These are phyloP conservation scores for Nannizzia gypsea DNA, from an alignment of 2,329 filamentous ascomycete genomes.

Conservation along the genomic window DNA sequence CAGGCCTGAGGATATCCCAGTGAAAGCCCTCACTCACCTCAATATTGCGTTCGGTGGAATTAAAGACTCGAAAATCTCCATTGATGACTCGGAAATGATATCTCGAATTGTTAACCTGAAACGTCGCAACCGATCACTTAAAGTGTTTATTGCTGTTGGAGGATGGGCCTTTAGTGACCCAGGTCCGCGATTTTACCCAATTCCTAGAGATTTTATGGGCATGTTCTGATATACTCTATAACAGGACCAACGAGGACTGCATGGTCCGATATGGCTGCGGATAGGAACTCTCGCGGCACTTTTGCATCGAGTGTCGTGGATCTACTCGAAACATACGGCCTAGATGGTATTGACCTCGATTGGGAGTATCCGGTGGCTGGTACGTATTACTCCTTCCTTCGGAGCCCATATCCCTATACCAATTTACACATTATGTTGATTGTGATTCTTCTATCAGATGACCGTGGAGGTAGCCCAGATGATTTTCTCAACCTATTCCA, in stretches of 20 bases:
- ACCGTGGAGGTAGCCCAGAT: conserved; percentile 18
- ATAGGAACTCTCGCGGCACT: neutral
- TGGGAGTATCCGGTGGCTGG: conserved; percentile 16
- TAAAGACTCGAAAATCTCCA: conserved; percentile 22
- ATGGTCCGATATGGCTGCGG: conserved; percentile 10
- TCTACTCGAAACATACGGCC: conserved; percentile 8
- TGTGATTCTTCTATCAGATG: too few relatives aligned
- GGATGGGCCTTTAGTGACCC: conserved; percentile 20
- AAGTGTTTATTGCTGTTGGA: conserved; percentile 19
- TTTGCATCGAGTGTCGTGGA: conserved; percentile 7
- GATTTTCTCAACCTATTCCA: conserved; percentile 10
- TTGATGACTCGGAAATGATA: conserved; percentile 13
- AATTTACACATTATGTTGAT: too few relatives aligned
- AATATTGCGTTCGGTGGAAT: conserved; percentile 33
- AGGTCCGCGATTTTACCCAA: too few relatives aligned
- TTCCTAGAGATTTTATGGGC: too few relatives aligned
- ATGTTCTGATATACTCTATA: too few relatives aligned
- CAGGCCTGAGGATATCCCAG: neutral
- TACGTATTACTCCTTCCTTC: too few relatives aligned
- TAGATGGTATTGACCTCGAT: conserved; percentile 14
- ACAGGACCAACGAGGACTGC: too few relatives aligned
- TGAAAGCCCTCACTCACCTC: conserved; percentile 15
- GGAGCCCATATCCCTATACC: too few relatives aligned
- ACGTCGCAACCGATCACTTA: conserved; percentile 16
- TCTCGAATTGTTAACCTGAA: conserved; percentile 25